Conservation (phyloP, 2,329 filamentous ascomycete species). For the Fusarium musae region DNA sequence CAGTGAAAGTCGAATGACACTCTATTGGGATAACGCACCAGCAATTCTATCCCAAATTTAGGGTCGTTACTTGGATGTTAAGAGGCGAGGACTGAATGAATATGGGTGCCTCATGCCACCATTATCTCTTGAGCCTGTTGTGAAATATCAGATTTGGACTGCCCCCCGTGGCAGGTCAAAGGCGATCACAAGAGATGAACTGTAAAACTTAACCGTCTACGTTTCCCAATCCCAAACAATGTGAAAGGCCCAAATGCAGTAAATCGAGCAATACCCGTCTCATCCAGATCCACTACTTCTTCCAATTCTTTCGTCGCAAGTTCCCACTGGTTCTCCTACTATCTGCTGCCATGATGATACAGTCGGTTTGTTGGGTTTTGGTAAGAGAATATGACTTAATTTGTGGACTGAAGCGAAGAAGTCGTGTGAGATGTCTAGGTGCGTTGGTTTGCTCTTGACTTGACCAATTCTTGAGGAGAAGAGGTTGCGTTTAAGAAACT, state of each 20-base stretch:
- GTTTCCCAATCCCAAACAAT: background rate
- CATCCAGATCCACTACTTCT: background rate
- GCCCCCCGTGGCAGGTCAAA: background rate
- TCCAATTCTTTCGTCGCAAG: background rate
- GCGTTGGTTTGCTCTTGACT: background rate
- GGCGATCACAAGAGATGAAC: background rate
- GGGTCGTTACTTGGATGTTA: background rate
- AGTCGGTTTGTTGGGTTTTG: background rate
- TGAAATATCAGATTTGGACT: background rate
- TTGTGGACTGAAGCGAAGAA: background rate
- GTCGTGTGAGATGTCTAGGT: background rate
- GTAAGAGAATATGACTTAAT: background rate
- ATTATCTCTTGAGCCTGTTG: background rate
- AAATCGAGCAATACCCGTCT: background rate
- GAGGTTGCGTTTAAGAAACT: background rate
- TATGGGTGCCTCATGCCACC: background rate
- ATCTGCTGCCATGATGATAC: background rate
- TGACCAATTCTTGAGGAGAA: background rate
- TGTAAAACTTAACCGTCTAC: background rate
- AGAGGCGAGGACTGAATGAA: rapidly evolving
- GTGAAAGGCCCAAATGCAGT: background rate
- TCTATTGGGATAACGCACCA: rapidly evolving
- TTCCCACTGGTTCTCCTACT: background rate
- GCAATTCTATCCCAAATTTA: rapidly evolving
- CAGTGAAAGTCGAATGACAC: background rate